Percentiles rank a stretch among this genome's conserved stretches.
phyloP scores from a whole-genome alignment of 2,329 filamentous ascomycete genomes.

The Camptophora hylomeconis region DNA sequence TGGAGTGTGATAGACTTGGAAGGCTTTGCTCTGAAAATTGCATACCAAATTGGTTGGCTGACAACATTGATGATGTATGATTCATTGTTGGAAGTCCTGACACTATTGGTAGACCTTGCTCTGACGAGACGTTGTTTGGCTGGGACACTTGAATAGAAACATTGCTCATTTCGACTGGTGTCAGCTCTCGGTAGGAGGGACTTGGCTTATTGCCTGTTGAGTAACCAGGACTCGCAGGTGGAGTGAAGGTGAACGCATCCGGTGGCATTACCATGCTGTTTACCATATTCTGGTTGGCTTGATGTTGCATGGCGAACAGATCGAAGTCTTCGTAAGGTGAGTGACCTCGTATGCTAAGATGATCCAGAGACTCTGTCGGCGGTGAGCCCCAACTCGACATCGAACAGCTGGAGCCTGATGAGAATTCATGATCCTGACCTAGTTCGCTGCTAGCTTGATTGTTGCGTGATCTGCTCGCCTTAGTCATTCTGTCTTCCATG shows the following conservation, averaged over 20 bases:
- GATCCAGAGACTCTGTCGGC: constrained; percentile 27
- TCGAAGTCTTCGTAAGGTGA: constrained; percentile 20
- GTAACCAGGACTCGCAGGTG: constrained; percentile 32
- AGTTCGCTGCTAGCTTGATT: constrained; percentile 19
- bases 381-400: constrained; percentile 29
- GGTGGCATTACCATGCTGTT: constrained; percentile 19
- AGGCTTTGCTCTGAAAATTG: constrained; percentile 9
- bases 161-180: constrained; percentile 23
- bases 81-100: constrained; percentile 12
- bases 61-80: constrained; percentile 7
- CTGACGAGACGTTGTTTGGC: too few species aligned
- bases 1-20: constrained; percentile 14
- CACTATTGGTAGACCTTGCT: constrained; percentile 11
- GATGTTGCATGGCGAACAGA: constrained; percentile 12
- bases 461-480: constrained; percentile 40
- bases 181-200: constrained; percentile 25
- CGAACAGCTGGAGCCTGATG: constrained; percentile 25
- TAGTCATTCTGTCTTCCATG: constrained; percentile 43
- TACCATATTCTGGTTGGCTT: constrained; percentile 2
- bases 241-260: constrained; percentile 33
- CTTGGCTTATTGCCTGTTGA: constrained; percentile 27
- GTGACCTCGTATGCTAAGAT: constrained; percentile 24
- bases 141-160: too few species aligned
- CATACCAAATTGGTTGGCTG: constrained; percentile 2
- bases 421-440: constrained; percentile 23